Evolutionary conservation across 805 yeast genomes (phyloP).

Genomic region (Zygotorulaspora florentina): DNA sequence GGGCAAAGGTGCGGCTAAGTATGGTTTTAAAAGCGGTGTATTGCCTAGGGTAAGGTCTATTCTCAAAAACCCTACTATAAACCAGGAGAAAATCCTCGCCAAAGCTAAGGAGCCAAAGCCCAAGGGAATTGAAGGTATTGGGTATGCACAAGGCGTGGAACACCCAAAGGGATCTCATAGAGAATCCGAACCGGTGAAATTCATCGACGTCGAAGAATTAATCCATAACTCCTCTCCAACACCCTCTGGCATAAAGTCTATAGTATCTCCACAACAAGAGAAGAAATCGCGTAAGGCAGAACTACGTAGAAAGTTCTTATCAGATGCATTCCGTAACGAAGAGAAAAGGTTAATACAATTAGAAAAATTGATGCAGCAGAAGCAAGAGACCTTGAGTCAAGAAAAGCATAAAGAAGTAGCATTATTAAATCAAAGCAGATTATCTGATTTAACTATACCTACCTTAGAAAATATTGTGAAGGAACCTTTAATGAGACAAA

Average conservation of each 20-base stretch:
- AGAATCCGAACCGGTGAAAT: constrained; percentile 48
- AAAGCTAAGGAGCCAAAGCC: constrained; percentile 44
- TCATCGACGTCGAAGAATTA: constrained; percentile 56
- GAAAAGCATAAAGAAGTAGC: constrained; percentile 35
- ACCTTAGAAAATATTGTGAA: constrained; percentile 63
- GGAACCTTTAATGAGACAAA: constrained; percentile 66
- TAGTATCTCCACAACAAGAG: constrained; percentile 26
- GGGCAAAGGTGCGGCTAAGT: constrained; percentile 46
- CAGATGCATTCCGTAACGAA: constrained; percentile 56
- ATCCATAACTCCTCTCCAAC: constrained; percentile 49
- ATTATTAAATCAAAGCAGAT: constrained; percentile 19
- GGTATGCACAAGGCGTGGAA: constrained; percentile 67
- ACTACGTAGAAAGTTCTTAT: constrained; percentile 67
- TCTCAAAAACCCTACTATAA: constrained; percentile 59
- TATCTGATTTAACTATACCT: constrained; percentile 63
- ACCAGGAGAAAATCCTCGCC: constrained; percentile 38
- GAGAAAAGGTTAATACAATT: constrained; percentile 43
- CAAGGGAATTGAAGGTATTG: constrained; percentile 42
- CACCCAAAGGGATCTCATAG: constrained; percentile 64
- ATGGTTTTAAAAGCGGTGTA: constrained; percentile 68
- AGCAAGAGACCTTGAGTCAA: constrained; percentile 35
- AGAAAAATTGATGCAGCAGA: constrained; percentile 32
- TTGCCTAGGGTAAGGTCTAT: constrained; percentile 75
- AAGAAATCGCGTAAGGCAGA: constrained; percentile 42
- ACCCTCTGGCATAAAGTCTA: constrained; percentile 36